These are phyloP conservation scores for Asterionellopsis glacialis DNA, from an alignment of 108 stramenopile species.

Conservation along the genomic window DNA sequence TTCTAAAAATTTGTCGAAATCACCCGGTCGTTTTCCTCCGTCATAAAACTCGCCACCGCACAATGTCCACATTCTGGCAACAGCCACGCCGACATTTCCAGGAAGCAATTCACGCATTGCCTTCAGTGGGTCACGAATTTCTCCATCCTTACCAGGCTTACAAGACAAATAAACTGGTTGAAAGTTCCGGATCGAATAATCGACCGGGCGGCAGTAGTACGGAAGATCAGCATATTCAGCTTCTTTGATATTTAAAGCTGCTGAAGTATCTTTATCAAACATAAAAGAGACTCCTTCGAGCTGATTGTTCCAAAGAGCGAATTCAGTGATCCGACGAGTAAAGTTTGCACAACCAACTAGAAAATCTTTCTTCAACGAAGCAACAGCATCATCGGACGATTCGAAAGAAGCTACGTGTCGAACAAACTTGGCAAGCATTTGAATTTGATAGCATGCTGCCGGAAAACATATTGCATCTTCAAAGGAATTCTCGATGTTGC, in stretches of 20 bases:
- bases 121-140: conserved; percentile 24
- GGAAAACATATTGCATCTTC: conserved; percentile 23
- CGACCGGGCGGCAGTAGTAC: conserved; percentile 19
- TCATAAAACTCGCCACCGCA: conserved; percentile 30
- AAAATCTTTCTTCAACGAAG: conserved; percentile 18
- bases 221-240: conserved; percentile 7
- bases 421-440: conserved; percentile 23
- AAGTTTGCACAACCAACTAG: conserved; percentile 36
- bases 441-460: conserved; percentile 29
- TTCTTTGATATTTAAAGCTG: neutral
- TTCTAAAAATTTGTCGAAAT: conserved; percentile 21
- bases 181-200: conserved; percentile 10
- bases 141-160: conserved; percentile 7
- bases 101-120: conserved; percentile 24
- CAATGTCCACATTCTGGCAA: conserved; percentile 24
- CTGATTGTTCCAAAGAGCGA: conserved; percentile 29
- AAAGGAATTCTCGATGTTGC: conserved; percentile 29
- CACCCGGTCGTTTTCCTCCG: conserved; percentile 20
- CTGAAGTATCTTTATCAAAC: neutral
- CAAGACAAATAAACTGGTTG: conserved; percentile 21
- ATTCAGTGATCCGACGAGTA: conserved; percentile 35
- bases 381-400: conserved; percentile 1
- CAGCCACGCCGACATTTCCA: conserved; percentile 21
- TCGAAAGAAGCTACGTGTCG: conserved; percentile 3
- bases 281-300: neutral